A percentile compares a stretch with the other conserved stretches of the same genome.
These are phyloP conservation scores for Linnemannia hyalina DNA, from an alignment of 192 early-diverging fungal genomes.

Conservation along the genomic window DNA sequence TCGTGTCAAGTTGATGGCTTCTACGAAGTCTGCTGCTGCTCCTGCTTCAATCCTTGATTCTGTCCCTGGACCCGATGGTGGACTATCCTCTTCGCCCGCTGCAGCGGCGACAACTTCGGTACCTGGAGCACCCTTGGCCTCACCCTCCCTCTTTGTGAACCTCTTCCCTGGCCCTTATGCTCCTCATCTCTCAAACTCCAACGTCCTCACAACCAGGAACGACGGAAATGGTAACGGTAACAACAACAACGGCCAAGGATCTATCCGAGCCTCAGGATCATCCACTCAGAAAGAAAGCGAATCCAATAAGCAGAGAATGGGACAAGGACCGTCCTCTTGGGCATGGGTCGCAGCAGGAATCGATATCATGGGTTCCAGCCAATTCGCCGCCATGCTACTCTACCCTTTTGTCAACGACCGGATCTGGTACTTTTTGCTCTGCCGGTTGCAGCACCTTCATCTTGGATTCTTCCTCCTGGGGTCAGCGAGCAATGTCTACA, in stretches of 20 bases:
- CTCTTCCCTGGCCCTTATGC: conserved; percentile 48
- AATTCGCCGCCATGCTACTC: conserved; percentile 39
- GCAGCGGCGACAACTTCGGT: not conserved
- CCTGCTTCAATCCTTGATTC: not conserved
- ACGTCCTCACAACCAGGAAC: conserved; percentile 7
- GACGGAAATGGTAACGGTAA: not conserved
- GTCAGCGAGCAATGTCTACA: conserved; percentile 64
- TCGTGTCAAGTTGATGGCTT: not conserved
- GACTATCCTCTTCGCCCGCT: not conserved
- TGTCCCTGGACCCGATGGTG: not conserved
- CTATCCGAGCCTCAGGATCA: not conserved
- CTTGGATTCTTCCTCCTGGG: conserved; percentile 72
- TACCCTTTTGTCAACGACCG: conserved; percentile 65
- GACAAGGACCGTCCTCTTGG: conserved; percentile 15
- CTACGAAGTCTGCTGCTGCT: not conserved
- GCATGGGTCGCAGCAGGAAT: conserved; percentile 32
- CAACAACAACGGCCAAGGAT: not conserved
- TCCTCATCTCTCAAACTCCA: conserved; percentile 27
- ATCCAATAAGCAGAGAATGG: not conserved
- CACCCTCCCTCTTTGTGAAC: conserved; percentile 23
- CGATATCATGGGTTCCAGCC: conserved; percentile 40
- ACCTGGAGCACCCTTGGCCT: not conserved
- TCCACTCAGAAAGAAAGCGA: not conserved
- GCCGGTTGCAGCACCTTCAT: conserved; percentile 66
- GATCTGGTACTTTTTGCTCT: conserved; percentile 61